These are phyloP conservation scores for Arachnomyces sp. DNA, from an alignment of 2,329 filamentous ascomycete genomes.

Conservation along the genomic window DNA sequence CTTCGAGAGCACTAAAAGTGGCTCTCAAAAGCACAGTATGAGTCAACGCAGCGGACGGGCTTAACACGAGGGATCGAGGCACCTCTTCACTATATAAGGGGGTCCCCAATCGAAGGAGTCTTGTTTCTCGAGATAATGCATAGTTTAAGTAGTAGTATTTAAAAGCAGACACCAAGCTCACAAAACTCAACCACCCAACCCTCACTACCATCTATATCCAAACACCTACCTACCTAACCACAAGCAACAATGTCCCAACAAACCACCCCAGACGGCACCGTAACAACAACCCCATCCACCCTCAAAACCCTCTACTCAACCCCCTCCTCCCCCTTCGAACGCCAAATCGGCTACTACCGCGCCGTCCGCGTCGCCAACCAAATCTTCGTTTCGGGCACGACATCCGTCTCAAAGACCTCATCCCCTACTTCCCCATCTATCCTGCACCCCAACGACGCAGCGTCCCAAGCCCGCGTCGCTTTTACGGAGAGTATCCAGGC, in stretches of 20 bases:
- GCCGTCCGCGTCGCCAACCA: slow-evolving; percentile 27
- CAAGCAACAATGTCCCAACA: neutral
- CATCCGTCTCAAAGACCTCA: slow-evolving; percentile 24
- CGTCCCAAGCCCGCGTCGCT: slow-evolving; percentile 23
- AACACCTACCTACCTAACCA: too few relatives aligned
- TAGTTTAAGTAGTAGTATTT: too few relatives aligned
- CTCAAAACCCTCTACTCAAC: slow-evolving; percentile 22
- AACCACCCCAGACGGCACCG: slow-evolving; percentile 4
- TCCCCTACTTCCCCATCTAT: slow-evolving; percentile 20
- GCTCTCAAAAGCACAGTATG: too few relatives aligned
- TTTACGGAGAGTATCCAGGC: slow-evolving; percentile 23
- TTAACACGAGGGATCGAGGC: too few relatives aligned
- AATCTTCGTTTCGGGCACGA: slow-evolving; percentile 33
- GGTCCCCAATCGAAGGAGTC: too few relatives aligned
- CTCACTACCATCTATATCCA: too few relatives aligned
- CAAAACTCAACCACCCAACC: too few relatives aligned
- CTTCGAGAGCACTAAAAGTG: too few relatives aligned
- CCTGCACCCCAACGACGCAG: slow-evolving; percentile 24
- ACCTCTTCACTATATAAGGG: too few relatives aligned
- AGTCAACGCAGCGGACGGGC: too few relatives aligned
- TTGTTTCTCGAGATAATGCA: too few relatives aligned
- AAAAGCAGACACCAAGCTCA: too few relatives aligned
- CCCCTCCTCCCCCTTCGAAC: slow-evolving; percentile 27
- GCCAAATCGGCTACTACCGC: slow-evolving; percentile 30
- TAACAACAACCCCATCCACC: slow-evolving; percentile 8